Base-by-base conservation (phyloP, 2,329 filamentous ascomycete genomes). In the Fusarium graminum region DNA sequence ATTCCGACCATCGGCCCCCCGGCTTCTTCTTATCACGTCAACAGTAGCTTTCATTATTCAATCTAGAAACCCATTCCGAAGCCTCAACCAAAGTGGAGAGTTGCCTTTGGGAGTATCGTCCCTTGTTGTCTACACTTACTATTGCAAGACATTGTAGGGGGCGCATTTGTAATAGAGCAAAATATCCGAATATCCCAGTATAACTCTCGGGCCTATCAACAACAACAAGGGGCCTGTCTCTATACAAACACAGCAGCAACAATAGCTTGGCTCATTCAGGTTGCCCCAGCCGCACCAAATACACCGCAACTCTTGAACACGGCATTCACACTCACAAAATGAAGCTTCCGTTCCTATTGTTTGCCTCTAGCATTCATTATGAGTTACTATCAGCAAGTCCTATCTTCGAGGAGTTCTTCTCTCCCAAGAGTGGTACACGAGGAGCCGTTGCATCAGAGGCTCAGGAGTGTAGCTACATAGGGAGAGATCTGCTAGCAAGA, bases 361-460 rank as follows among this genome's bases (percentile, higher is more conserved):
- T 69, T 17, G 59, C 59, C 13, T 54, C 55, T n/a, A 34, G 63
- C 19, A 11, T 65, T 19, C 52, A 70, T 17, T 40, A 50, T 45
- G 45, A 42, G 25, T 51, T 51, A 4, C 28, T 65, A 41, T 52
- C 40, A 11, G 67, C 68, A 9, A 57, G 38, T 12, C 65, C 60
- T 7, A n/a, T 57, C 8, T 40, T 57, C 12, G 41, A 64, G 17
- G 38, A 72, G 39, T 59, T 65, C 26, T 36, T 69, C 10, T 42
- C 63, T 16, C 52, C 57, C 3, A 44, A 45, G 11, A 42, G 26
- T 28, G 73, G 73, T n/a, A 70, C 60, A 13, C 70, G 65, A 19
- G 91, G 91, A 25, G 91, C 90, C 32, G 88, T 93, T 19, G 89
- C 91, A 13, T 90, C 88, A 52, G 90, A 93, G 75, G 88, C 84